Evolutionary conservation across 2,329 filamentous ascomycete genomes (phyloP), one percentile per base, ranked within the genome.

Genomic region (Talaromyces sp.): DNA sequence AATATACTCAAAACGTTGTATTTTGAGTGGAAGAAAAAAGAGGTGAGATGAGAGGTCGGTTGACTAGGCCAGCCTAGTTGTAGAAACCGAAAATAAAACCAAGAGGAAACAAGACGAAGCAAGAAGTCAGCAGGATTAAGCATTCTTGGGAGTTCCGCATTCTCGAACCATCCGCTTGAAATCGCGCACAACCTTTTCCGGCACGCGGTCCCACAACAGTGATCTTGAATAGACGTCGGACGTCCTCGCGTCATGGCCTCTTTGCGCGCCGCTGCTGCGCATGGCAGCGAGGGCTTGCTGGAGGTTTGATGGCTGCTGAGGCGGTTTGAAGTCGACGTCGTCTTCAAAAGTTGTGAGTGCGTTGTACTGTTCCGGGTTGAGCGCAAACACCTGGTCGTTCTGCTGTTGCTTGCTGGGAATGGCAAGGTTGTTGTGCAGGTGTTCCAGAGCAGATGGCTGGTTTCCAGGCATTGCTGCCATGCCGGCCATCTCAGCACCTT

Each of bases 221-320:
- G 91, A 96, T 61, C 93, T 85, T 35, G 92, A 95, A 78, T 96
- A 96, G 48, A 97, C 90, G 69, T 97, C 92, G 60, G 92, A 90
- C 54, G 88, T 89, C 56, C 74, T 71, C 32, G 66, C 70, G 46
- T 74, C 72, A 26, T 74, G 64, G 10, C 79, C 78, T 60, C 89
- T 85, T 76, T 91, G 48, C 1, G 19, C 57, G 17, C 54, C 27
- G 68, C 83, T 85, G 66, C 80, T 80, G 65, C 91, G 87, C 86
- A 96, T 91, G 52, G 85, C 87, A 56, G 89, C 86, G 53, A 97
- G 83, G 8, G 91, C 88, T 66, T 96, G 75, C 62, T 79, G 77
- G 29, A 80, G 65, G 48, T 73, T 75, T 9, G 75, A 77, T 10
- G 75, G 75, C 55, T 75, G 75, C 61, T 74, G 74, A 43, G 56